These are phyloP conservation scores for Drosera capensis DNA, from an alignment of 148 eudicot species.

Conservation along the genomic window DNA sequence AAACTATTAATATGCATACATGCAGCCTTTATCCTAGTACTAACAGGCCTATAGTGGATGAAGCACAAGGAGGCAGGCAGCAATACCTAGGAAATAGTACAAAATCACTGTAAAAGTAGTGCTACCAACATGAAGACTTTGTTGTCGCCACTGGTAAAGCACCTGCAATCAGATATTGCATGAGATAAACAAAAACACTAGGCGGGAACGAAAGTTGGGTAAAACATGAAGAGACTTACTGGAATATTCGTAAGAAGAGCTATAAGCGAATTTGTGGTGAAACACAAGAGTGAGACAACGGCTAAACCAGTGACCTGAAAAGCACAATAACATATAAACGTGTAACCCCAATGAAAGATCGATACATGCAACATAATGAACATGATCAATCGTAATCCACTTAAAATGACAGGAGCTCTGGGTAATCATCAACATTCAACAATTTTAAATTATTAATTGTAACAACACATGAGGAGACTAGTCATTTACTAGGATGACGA, in stretches of 20 bases:
- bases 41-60: too few species aligned
- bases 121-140: neutral
- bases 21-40: too few species aligned
- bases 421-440: too few species aligned
- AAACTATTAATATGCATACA: too few species aligned
- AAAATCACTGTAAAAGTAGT: neutral
- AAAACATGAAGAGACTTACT: constrained; percentile 24
- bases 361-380: neutral
- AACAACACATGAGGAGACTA: too few species aligned
- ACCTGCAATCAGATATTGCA: constrained; percentile 28
- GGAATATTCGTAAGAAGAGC: constrained; percentile 72
- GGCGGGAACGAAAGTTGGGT: neutral
- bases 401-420: too few species aligned
- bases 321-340: constrained; percentile 4
- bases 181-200: constrained; percentile 1
- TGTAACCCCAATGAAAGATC: constrained; percentile 2
- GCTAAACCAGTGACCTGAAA: constrained; percentile 86
- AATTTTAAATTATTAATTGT: too few species aligned
- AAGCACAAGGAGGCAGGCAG: too few species aligned
- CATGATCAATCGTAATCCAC: neutral
- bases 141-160: constrained; percentile 47
- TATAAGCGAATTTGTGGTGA: constrained; percentile 58
- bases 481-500: too few species aligned
- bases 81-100: too few species aligned
- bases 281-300: constrained; percentile 54